Evolutionary conservation across 306 rosid genomes (phyloP).

Genomic region (Sindora glabra): DNA sequence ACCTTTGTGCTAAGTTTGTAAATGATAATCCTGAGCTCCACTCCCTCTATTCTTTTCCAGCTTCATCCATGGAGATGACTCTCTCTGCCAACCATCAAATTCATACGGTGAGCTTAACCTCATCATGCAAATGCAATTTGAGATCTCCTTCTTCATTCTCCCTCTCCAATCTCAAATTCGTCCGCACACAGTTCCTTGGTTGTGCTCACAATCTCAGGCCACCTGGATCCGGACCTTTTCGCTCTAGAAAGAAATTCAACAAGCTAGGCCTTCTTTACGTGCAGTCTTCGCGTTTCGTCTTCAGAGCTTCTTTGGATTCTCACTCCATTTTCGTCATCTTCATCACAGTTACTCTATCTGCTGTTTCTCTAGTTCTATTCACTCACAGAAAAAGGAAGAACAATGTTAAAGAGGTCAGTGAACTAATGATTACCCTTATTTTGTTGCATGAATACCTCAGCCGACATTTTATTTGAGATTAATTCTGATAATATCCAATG

Average conservation of each 20-base stretch:
- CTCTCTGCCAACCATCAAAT: constrained; percentile 40
- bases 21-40: constrained; percentile 2
- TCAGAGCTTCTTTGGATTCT: constrained; percentile 51
- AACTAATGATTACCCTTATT: not conserved
- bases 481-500: not conserved
- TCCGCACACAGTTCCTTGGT: constrained; percentile 56
- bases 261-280: constrained; percentile 9
- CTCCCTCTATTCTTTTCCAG: not conserved
- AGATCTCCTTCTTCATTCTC: constrained; percentile 24
- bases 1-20: constrained; percentile 20
- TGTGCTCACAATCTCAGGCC: constrained; percentile 42
- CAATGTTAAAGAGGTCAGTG: constrained; percentile 37
- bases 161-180: constrained; percentile 20
- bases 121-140: constrained; percentile 21
- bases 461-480: too few species aligned
- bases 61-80: constrained; percentile 52
- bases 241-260: constrained; percentile 17
- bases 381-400: constrained; percentile 36
- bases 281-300: constrained; percentile 44
- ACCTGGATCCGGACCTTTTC: constrained; percentile 22
- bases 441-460: too few species aligned
- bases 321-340: constrained; percentile 41
- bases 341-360: constrained; percentile 60
- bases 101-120: constrained; percentile 28
- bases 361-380: constrained; percentile 49